Percentiles rank a stretch among this genome's conserved stretches.
These are phyloP conservation scores for Myochromella boudieri DNA, from an alignment of 768 basidiomycete species.

Conservation along the genomic window DNA sequence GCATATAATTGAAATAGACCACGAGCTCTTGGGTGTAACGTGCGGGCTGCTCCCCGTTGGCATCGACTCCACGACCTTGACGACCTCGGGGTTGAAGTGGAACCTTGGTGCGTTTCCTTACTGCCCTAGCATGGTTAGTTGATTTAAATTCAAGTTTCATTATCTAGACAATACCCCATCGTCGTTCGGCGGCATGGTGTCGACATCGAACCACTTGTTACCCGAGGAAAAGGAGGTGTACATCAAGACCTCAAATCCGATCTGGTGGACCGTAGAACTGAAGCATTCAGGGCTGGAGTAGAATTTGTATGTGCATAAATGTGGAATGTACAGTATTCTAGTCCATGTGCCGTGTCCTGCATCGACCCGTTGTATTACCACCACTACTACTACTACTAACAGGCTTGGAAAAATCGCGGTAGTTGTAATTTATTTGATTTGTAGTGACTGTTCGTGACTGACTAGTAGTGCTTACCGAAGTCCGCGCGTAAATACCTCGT, in stretches of 20 bases:
- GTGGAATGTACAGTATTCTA: too few species aligned
- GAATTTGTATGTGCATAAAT: background rate
- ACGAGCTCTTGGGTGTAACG: conserved; percentile 73
- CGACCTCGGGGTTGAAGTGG: conserved; percentile 87
- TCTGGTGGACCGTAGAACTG: conserved; percentile 90
- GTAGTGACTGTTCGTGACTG: too few species aligned
- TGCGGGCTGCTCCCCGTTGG: conserved; percentile 97
- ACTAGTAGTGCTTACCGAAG: too few species aligned
- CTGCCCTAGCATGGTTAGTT: background rate
- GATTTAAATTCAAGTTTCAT: background rate
- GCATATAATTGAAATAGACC: conserved; percentile 77
- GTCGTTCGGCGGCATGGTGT: conserved; percentile 81
- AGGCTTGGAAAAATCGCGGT: too few species aligned
- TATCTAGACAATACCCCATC: conserved; percentile 59
- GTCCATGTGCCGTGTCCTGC: too few species aligned
- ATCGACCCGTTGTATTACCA: too few species aligned
- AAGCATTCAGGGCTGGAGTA: conserved; percentile 24
- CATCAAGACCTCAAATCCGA: conserved; percentile 76
- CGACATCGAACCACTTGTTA: conserved; percentile 91
- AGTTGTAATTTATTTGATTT: too few species aligned
- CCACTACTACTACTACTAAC: too few species aligned
- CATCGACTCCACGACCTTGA: conserved; percentile 69
- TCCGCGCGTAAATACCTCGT: too few species aligned
- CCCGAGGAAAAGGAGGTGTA: conserved; percentile 63
- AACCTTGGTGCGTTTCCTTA: conserved; percentile 62